These are phyloP conservation scores for Neostapfia colusana DNA, from an alignment of 176 grass and related monocot species.

Conservation along the genomic window DNA sequence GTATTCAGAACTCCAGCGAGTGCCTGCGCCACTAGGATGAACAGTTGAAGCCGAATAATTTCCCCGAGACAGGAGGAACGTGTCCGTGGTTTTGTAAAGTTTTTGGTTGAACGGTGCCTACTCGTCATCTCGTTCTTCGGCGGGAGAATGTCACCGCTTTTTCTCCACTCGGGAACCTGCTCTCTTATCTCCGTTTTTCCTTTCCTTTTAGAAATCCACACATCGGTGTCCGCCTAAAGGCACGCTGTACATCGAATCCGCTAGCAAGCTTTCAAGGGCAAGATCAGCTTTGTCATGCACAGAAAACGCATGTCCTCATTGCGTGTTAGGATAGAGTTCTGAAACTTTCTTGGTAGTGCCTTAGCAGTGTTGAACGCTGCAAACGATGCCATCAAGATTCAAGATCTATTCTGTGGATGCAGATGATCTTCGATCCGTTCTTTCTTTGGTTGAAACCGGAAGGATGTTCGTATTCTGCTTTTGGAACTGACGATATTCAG, in stretches of 20 bases:
- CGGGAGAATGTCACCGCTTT: neutral
- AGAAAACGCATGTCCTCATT: neutral
- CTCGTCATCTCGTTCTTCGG: slow-evolving; percentile 1
- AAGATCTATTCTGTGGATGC: neutral
- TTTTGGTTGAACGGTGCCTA: slow-evolving; percentile 1
- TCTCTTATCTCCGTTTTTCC: neutral
- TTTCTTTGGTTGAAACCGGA: neutral
- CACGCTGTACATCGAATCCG: neutral
- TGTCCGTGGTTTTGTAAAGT: slow-evolving; percentile 14
- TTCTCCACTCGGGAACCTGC: too few relatives aligned
- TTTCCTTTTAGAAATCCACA: neutral
- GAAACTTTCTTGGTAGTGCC: neutral
- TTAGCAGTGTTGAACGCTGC: too few relatives aligned
- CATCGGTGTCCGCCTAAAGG: neutral
- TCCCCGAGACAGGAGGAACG: slow-evolving; percentile 21
- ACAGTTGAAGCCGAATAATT: slow-evolving; percentile 22
- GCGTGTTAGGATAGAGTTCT: slow-evolving; percentile 7
- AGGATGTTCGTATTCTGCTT: neutral
- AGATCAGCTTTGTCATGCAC: slow-evolving; percentile 14
- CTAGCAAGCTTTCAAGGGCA: neutral
- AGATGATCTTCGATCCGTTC: neutral
- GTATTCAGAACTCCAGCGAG: neutral
- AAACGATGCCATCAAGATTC: too few relatives aligned
- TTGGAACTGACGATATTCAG: neutral
- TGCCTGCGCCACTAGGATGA: slow-evolving; percentile 21